These are phyloP conservation scores for Talaromyces sp. DNA, from an alignment of 2,329 filamentous ascomycete genomes.

Conservation along the genomic window DNA sequence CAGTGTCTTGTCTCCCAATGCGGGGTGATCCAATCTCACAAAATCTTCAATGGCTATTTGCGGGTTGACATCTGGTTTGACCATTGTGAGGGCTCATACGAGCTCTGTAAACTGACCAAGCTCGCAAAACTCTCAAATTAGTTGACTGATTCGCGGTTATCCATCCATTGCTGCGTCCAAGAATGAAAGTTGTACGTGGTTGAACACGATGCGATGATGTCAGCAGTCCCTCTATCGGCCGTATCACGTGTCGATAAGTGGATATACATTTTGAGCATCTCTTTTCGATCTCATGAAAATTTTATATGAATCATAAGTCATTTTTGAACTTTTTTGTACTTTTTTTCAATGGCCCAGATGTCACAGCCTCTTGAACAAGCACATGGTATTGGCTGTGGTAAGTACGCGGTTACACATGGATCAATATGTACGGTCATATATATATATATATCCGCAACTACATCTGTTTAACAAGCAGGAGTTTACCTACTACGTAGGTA, in stretches of 20 bases:
- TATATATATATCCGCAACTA: no score
- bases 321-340: no score
- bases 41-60: constrained; percentile 20
- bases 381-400: neutral
- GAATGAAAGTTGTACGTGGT: neutral
- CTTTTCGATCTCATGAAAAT: neutral
- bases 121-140: neutral
- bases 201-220: constrained; percentile 3
- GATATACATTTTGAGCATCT: neutral
- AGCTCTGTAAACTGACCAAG: neutral
- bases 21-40: constrained; percentile 5
- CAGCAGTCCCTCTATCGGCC: neutral
- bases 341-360: no score
- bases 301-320: no score
- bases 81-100: constrained; percentile 15
- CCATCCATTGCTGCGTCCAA: neutral
- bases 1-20: neutral
- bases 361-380: neutral
- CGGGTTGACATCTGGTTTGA: constrained; percentile 1
- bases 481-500: no score
- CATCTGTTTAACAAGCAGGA: no score
- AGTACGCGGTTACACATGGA: no score
- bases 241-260: constrained; percentile 7
- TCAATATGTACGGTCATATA: no score
- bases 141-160: neutral